Conservation (phyloP, 805 yeast genomes). For the Alloascoidea africana region DNA sequence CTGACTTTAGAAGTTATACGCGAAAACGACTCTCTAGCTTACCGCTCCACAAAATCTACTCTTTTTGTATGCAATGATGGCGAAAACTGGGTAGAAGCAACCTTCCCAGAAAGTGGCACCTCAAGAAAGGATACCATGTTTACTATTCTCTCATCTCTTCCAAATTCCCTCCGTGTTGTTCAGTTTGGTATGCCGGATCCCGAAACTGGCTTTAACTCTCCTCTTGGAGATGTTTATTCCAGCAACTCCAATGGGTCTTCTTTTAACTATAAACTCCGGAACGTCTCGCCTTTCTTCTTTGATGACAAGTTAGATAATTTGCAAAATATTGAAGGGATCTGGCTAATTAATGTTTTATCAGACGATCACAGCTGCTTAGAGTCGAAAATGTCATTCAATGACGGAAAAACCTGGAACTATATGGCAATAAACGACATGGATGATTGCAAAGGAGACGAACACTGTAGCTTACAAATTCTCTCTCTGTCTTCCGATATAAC, state of each 20-base stretch:
- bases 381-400: slow-evolving; percentile 21
- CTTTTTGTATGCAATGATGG: slow-evolving; percentile 21
- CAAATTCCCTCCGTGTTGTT: slow-evolving; percentile 25
- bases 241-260: slow-evolving; percentile 37
- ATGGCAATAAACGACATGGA: slow-evolving; percentile 15
- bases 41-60: slow-evolving; percentile 11
- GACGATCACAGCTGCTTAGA: slow-evolving; percentile 10
- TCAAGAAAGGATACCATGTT: slow-evolving; percentile 12
- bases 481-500: slow-evolving; percentile 19
- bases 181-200: slow-evolving; percentile 13
- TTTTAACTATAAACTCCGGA: slow-evolving; percentile 28
- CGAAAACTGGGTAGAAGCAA: slow-evolving; percentile 17
- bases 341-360: slow-evolving; percentile 30
- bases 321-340: slow-evolving; percentile 30
- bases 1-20: slow-evolving; percentile 17
- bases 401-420: slow-evolving; percentile 20
- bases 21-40: slow-evolving; percentile 20
- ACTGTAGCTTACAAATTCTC: slow-evolving; percentile 23
- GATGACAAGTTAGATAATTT: slow-evolving; percentile 23
- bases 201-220: slow-evolving; percentile 2
- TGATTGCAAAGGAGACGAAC: slow-evolving; percentile 15
- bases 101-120: slow-evolving; percentile 15
- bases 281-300: slow-evolving; percentile 10
- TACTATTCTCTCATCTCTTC: slow-evolving; percentile 22
- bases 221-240: slow-evolving; percentile 17